Base-by-base conservation (phyloP, 805 yeast genomes). In the Metschnikowia baotianmanensis region DNA sequence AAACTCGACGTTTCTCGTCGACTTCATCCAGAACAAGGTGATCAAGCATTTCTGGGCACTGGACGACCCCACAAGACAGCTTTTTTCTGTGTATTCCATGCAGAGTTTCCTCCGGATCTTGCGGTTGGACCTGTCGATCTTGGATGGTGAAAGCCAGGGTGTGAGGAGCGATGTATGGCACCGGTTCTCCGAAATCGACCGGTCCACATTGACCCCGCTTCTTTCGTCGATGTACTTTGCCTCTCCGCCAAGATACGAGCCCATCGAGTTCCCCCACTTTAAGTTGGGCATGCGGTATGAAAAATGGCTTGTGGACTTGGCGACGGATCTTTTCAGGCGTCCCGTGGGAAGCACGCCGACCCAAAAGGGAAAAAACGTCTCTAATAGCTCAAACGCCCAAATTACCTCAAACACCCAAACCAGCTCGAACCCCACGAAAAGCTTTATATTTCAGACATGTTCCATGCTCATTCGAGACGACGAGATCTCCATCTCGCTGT, bases 11-110 rank as follows among this genome's bases (percentile, higher is more conserved):
- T 87, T 91, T 53, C 69, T 88, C 23, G 66, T 77, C 3, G 71
- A 74, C 51, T 78, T 90, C 35, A 67, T 90, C 24, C 82, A 86
- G 45, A 73, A 76, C 40, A 71, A 78, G 43, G 69, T 93, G n/a
- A 83, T 90, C 7, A 88, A 86, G 24, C 79, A 88, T 1, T 90
- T 89, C 61, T 83, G 95, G 80, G 89, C 96, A 0, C 83, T 96
- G 1, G 85, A 83, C 24, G 89, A 89, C 55, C 96, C 98, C 0
- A 76, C 78, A 17, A 78, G 80, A 35, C 99, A 93, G 59, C 71
- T 86, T 43, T 86, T 83, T 55, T 72, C 89, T 25, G 96, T 96
- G 0, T 84, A 78, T 59, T 84, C 91, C 0, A 86, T 93, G 77
- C 99, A 93, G 58, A 93, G 88, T 47, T 81, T 83, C 35, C 63